Evolutionary conservation across 2,329 filamentous ascomycete genomes (phyloP).

Genomic region (Parascedosporium putredinis): DNA sequence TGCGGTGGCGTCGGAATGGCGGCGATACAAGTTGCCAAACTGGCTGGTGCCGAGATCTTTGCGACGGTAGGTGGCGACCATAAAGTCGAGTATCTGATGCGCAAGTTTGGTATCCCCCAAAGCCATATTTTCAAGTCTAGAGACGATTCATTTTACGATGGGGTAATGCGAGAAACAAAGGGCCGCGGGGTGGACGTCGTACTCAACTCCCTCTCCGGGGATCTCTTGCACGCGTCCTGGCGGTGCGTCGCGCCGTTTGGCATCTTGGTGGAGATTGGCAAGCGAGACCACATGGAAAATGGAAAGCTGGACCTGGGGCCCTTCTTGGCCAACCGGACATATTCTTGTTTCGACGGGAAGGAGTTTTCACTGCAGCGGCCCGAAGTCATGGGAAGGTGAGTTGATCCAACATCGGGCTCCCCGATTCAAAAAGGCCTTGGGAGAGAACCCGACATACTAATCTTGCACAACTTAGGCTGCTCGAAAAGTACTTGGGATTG

Average conservation of each 20-base stretch:
- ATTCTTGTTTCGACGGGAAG: constrained; percentile 23
- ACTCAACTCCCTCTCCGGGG: constrained; percentile 40
- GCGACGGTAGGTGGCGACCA: constrained; percentile 28
- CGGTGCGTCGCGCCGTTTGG: constrained; percentile 33
- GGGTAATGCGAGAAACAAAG: constrained; percentile 17
- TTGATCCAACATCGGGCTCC: background rate
- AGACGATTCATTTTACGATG: constrained; percentile 15
- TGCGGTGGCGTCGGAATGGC: constrained; percentile 28
- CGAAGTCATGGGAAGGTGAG: background rate
- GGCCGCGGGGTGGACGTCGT: constrained; percentile 59
- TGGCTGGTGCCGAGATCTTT: constrained; percentile 30
- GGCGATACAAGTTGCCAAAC: constrained; percentile 26
- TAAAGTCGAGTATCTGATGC: constrained; percentile 28
- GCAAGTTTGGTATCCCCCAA: constrained; percentile 25
- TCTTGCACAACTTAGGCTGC: background rate
- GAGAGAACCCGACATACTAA: no score
- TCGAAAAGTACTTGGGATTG: background rate
- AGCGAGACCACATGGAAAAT: constrained; percentile 24
- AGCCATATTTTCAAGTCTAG: constrained; percentile 19
- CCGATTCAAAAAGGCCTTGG: background rate
- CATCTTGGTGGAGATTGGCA: constrained; percentile 34
- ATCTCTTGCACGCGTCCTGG: constrained; percentile 30
- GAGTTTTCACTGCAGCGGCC: background rate
- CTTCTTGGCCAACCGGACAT: constrained; percentile 30
- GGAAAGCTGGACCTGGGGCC: constrained; percentile 31